Conservation (phyloP, 2,329 filamentous ascomycete species). For the Tolypocladium guangdongense region DNA sequence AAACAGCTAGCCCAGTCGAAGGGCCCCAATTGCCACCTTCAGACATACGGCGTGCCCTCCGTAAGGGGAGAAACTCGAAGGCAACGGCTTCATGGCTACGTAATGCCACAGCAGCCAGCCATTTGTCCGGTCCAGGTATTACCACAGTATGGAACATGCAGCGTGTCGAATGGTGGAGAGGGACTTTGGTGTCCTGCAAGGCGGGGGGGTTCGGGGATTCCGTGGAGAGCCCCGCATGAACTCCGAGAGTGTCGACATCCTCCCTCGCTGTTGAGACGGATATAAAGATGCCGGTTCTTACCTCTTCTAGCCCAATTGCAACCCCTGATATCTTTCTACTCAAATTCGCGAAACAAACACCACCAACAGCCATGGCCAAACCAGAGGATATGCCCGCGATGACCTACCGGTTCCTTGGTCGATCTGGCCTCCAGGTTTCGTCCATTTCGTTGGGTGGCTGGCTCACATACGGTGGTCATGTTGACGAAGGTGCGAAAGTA, state of each 20-base stretch:
- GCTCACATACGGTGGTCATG: slow-evolving; percentile 67
- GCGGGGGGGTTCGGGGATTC: neutral
- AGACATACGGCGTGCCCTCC: neutral
- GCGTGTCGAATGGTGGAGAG: neutral
- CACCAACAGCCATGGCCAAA: slow-evolving; percentile 21
- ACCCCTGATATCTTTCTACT: neutral
- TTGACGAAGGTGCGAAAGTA: slow-evolving; percentile 46
- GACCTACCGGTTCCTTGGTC: slow-evolving; percentile 62
- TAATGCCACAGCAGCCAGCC: neutral
- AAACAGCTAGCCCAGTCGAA: neutral
- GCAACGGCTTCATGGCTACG: neutral
- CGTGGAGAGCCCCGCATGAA: neutral
- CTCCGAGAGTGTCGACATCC: neutral
- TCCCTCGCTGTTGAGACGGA: too few species aligned
- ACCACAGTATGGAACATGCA: neutral
- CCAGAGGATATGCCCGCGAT: slow-evolving; percentile 39
- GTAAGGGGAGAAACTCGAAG: neutral
- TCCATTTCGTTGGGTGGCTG: slow-evolving; percentile 60
- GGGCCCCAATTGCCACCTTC: neutral
- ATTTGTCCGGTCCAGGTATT: neutral
- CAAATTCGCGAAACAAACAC: neutral
- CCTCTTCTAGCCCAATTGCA: neutral
- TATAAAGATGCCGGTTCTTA: too few species aligned
- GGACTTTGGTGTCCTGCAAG: neutral
- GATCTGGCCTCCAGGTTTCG: slow-evolving; percentile 63